Conservation (phyloP, 805 yeast species). For the Tetrapisispora iriomotensis region DNA sequence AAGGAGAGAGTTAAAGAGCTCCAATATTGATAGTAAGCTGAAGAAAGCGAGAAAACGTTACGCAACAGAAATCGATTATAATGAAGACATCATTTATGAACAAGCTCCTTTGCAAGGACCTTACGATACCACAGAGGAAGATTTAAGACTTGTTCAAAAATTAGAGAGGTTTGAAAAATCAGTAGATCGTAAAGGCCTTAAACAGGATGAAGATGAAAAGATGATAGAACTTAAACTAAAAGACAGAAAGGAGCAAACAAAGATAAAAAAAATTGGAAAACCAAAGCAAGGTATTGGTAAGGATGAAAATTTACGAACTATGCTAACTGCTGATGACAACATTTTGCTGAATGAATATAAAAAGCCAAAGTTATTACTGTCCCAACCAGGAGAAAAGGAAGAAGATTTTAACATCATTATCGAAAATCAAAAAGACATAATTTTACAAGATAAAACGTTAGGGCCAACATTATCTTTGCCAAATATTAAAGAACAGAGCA, state of each 20-base stretch:
- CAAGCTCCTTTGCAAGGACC: conserved; percentile 56
- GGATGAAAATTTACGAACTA: conserved; percentile 4
- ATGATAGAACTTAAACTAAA: conserved; percentile 24
- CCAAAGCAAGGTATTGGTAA: conserved; percentile 15
- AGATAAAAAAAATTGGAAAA: conserved; percentile 11
- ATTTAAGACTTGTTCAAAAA: conserved; percentile 30
- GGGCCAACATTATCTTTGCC: conserved; percentile 6
- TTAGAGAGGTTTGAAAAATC: conserved; percentile 34
- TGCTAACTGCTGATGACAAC: conserved; percentile 9
- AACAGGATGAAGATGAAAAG: conserved; percentile 27
- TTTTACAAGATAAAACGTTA: conserved; percentile 6
- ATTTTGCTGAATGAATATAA: conserved; percentile 13
- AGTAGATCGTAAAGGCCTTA: conserved; percentile 38
- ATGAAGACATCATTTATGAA: conserved; percentile 74
- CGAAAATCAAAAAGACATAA: conserved; percentile 22
- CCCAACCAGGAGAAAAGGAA: conserved; percentile 28
- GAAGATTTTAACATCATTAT: conserved; percentile 3
- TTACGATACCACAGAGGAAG: conserved; percentile 61
- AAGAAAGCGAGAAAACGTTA: conserved; percentile 43
- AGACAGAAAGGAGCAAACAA: conserved; percentile 16
- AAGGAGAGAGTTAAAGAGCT: conserved; percentile 70
- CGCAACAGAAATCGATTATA: conserved; percentile 65
- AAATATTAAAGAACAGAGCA: not conserved
- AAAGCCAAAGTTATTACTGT: conserved; percentile 24
- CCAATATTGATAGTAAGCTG: conserved; percentile 51